A percentile compares a stretch with the other conserved stretches of the same genome.
Evolutionary conservation across 306 rosid species (phyloP).

Genomic region (Oxytropis ochrocephala): DNA sequence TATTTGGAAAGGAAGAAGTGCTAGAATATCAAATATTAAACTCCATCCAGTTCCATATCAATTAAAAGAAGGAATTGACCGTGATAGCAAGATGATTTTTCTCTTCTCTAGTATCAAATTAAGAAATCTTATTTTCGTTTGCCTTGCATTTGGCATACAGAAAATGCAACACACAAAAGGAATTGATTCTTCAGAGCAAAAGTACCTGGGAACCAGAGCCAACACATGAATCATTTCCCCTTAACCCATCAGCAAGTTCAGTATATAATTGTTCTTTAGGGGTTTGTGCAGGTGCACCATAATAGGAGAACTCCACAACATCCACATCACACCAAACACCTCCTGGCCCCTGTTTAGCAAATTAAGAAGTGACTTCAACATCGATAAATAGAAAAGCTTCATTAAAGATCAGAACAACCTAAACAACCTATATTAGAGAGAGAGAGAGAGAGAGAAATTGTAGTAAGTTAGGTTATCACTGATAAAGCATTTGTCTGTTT

Average conservation of each 20-base stretch:
- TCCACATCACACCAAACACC: constrained; percentile 99
- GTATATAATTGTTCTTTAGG: constrained; percentile 92
- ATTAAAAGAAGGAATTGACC: neutral
- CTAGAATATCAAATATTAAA: neutral
- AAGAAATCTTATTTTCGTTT: constrained; percentile 1
- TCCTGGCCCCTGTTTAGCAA: constrained; percentile 84
- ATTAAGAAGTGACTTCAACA: constrained; percentile 22
- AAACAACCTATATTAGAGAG: constrained; percentile 5
- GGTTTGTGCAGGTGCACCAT: constrained; percentile 86
- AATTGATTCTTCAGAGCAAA: constrained; percentile 20
- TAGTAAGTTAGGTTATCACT: neutral
- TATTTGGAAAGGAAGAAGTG: no score
- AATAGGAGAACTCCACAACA: constrained; percentile 95
- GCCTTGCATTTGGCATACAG: neutral
- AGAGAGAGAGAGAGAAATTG: no score
- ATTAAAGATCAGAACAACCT: neutral
- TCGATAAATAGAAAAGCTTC: neutral
- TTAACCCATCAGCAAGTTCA: constrained; percentile 85
- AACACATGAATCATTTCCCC: constrained; percentile 81
- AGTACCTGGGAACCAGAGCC: constrained; percentile 98
- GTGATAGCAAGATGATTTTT: neutral
- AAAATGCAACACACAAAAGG: constrained; percentile 4
- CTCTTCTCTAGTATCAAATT: neutral
- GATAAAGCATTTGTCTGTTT: neutral
- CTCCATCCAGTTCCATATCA: neutral